Evolutionary conservation across 257 asterid genomes (phyloP).

Genomic region (Solanum tarapatanum): DNA sequence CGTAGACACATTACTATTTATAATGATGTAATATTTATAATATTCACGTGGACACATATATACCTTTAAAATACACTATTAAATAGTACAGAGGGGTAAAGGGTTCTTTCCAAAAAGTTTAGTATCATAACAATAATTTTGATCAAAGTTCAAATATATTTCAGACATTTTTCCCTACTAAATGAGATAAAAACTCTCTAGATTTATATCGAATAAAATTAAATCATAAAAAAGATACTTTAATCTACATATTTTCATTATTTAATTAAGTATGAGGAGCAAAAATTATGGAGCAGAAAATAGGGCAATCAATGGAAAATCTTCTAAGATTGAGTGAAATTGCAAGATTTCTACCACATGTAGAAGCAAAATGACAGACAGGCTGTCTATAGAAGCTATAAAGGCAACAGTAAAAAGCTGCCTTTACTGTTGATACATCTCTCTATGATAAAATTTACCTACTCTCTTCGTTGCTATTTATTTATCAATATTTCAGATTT

Average conservation of each 20-base stretch:
- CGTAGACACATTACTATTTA: too few species aligned
- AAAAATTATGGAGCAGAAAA: neutral
- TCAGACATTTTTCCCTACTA: too few species aligned
- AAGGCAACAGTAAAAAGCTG: neutral
- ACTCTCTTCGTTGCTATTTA: neutral
- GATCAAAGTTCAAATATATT: too few species aligned
- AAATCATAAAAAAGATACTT: too few species aligned
- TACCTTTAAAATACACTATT: too few species aligned
- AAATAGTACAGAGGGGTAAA: too few species aligned
- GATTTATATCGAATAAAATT: neutral
- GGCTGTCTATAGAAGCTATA: neutral
- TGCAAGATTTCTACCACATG: neutral
- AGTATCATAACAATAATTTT: too few species aligned
- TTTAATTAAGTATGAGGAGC: neutral
- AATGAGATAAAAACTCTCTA: too few species aligned
- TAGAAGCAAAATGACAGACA: neutral
- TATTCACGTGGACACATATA: too few species aligned
- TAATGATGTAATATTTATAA: too few species aligned
- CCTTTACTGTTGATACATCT: neutral
- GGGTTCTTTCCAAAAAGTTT: too few species aligned
- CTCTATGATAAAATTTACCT: neutral
- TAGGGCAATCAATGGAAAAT: neutral
- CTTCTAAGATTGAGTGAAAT: neutral
- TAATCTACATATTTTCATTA: too few species aligned
- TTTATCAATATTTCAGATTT: neutral